These are phyloP conservation scores for Yamadazyma atlantica DNA, from an alignment of 1,139 yeast genomes.

Conservation along the genomic window DNA sequence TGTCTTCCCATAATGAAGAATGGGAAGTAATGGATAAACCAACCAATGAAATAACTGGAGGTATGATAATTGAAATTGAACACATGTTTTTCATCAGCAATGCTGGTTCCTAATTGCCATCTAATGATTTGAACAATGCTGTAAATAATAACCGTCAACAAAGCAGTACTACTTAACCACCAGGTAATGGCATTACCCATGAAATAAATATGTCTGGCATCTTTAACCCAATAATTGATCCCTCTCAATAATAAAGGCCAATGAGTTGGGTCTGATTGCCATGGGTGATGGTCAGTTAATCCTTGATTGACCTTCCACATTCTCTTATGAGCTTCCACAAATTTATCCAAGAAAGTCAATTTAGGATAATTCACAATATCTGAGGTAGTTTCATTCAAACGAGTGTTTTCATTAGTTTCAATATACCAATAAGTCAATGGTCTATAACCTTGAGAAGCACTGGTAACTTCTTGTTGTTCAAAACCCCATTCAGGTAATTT, in stretches of 20 bases:
- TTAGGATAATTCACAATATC: constrained; percentile 55
- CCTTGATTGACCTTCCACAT: constrained; percentile 95
- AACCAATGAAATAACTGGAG: constrained; percentile 70
- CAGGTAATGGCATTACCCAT: constrained; percentile 89
- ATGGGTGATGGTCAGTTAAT: constrained; percentile 78
- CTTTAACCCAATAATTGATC: constrained; percentile 88
- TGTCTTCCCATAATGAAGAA: constrained; percentile 94
- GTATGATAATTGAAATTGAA: constrained; percentile 72
- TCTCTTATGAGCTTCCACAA: constrained; percentile 73
- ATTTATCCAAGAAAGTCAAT: constrained; percentile 66
- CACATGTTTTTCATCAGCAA: constrained; percentile 54
- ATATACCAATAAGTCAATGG: constrained; percentile 83
- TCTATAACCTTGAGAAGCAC: constrained; percentile 79
- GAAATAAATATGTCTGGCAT: constrained; percentile 77
- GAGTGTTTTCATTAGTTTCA: constrained; percentile 65
- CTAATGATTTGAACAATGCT: constrained; percentile 56
- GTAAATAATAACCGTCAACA: constrained; percentile 56
- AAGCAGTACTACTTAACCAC: constrained; percentile 74
- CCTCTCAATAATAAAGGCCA: constrained; percentile 94
- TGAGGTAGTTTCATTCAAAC: constrained; percentile 21
- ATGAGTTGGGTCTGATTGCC: constrained; percentile 82
- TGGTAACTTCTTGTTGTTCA: constrained; percentile 94
- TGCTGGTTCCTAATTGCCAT: constrained; percentile 69
- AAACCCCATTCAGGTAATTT: constrained; percentile 96
- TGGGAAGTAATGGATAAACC: constrained; percentile 83